phyloP scores from a whole-genome alignment of 306 rosid species.

The Neltuma alba region DNA sequence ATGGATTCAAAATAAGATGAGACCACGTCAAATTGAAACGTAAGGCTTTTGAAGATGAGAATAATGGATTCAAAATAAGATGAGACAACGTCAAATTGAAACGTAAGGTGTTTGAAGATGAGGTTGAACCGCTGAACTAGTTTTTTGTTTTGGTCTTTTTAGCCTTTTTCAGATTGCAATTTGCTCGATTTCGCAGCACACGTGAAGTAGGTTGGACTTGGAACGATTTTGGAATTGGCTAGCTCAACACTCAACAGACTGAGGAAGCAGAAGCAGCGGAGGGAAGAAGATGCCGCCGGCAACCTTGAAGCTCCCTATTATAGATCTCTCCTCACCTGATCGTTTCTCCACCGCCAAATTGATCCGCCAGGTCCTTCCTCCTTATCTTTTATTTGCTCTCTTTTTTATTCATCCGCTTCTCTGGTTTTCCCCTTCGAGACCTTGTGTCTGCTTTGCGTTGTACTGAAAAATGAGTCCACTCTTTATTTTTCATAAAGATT shows the following conservation, averaged over 20 bases:
- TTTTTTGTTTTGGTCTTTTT: too few relatives aligned
- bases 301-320: constrained; percentile 58
- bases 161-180: not conserved
- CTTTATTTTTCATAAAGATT: not conserved
- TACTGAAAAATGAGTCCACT: not conserved
- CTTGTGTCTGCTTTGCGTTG: not conserved
- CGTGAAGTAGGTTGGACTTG: not conserved
- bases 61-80: not conserved
- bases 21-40: too few relatives aligned
- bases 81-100: not conserved
- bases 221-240: not conserved
- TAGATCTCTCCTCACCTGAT: constrained; percentile 69
- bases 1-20: too few relatives aligned
- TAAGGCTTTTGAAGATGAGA: too few relatives aligned
- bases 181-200: not conserved
- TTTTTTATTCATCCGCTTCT: not conserved
- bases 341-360: constrained; percentile 55
- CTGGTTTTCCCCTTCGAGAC: not conserved
- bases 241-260: not conserved
- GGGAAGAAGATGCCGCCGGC: constrained; percentile 32
- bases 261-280: not conserved
- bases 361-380: constrained; percentile 59
- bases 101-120: not conserved
- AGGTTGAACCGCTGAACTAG: not conserved
- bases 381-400: not conserved